A percentile compares a stretch with the other conserved stretches of the same genome.
These are phyloP conservation scores for Kandelia obovata DNA, from an alignment of 345 rosid genomes.

Conservation along the genomic window DNA sequence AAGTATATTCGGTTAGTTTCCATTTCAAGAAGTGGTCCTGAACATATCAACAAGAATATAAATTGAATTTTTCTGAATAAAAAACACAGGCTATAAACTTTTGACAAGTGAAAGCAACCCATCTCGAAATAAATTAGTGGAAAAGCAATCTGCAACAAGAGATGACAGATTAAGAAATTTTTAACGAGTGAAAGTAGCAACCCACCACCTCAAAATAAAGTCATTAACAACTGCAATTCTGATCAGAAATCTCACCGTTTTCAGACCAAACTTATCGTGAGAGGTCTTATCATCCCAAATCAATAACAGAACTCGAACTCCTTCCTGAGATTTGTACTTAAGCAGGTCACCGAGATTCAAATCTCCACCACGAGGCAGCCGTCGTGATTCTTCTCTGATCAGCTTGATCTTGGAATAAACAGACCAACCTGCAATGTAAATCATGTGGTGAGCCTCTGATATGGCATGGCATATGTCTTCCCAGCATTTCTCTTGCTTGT, in stretches of 20 bases:
- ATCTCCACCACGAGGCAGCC: slow-evolving; percentile 64
- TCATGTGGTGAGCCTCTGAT: slow-evolving; percentile 90
- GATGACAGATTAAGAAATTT: background rate
- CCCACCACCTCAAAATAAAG: background rate
- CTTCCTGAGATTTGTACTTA: slow-evolving; percentile 90
- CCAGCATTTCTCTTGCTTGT: slow-evolving; percentile 64
- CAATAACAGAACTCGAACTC: slow-evolving; percentile 79
- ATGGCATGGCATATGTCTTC: slow-evolving; percentile 89
- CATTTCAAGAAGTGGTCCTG: too few species aligned
- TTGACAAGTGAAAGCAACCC: too few species aligned
- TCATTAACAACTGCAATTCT: background rate
- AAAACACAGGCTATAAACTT: too few species aligned
- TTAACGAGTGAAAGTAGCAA: background rate
- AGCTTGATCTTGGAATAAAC: slow-evolving; percentile 74
- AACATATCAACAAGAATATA: too few species aligned
- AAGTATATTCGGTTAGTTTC: too few species aligned
- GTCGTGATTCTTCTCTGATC: slow-evolving; percentile 65
- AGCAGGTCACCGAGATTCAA: slow-evolving; percentile 85
- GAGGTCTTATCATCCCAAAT: slow-evolving; percentile 97
- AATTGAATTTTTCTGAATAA: too few species aligned
- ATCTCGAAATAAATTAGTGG: too few species aligned
- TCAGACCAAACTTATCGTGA: slow-evolving; percentile 56
- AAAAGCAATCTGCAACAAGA: background rate
- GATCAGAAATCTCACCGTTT: slow-evolving; percentile 43
- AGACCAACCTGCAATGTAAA: slow-evolving; percentile 91